Evolutionary conservation across 1,139 yeast species (phyloP).

Genomic region (Taphrina populina): DNA sequence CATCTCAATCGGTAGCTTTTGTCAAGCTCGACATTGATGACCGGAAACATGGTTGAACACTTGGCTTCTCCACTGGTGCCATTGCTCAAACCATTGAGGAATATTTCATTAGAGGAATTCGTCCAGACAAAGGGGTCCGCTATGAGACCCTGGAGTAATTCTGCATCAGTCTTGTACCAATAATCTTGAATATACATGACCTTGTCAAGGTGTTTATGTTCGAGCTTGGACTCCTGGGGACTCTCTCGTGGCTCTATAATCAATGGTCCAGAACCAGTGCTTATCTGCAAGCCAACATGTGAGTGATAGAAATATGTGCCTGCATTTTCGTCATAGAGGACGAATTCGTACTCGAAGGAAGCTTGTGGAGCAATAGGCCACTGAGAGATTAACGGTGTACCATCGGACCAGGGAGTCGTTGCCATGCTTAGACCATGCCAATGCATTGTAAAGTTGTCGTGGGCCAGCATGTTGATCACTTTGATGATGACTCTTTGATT

Average conservation of each 20-base stretch:
- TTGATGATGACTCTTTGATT: slow-evolving; percentile 17
- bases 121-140: slow-evolving; percentile 56
- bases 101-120: slow-evolving; percentile 52
- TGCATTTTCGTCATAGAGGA: slow-evolving; percentile 51
- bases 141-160: slow-evolving; percentile 46
- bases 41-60: slow-evolving; percentile 37
- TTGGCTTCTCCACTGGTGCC: slow-evolving; percentile 28
- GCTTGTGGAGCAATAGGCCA: slow-evolving; percentile 56
- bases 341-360: slow-evolving; percentile 50
- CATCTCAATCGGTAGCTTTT: slow-evolving; percentile 55
- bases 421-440: slow-evolving; percentile 34
- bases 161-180: slow-evolving; percentile 47
- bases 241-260: slow-evolving; percentile 50
- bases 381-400: slow-evolving; percentile 60
- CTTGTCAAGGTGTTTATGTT: slow-evolving; percentile 53
- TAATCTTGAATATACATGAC: slow-evolving; percentile 47
- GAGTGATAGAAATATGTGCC: slow-evolving; percentile 68
- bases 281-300: slow-evolving; percentile 57
- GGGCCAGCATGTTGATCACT: slow-evolving; percentile 17
- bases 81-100: slow-evolving; percentile 38
- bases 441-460: slow-evolving; percentile 29
- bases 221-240: slow-evolving; percentile 50
- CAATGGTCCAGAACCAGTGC: slow-evolving; percentile 61
- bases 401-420: slow-evolving; percentile 52
- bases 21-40: slow-evolving; percentile 51